Evolutionary conservation across 2,329 filamentous ascomycete species (phyloP), one percentile per base, ranked within the genome.

Genomic region (Xylaria polymorpha): DNA sequence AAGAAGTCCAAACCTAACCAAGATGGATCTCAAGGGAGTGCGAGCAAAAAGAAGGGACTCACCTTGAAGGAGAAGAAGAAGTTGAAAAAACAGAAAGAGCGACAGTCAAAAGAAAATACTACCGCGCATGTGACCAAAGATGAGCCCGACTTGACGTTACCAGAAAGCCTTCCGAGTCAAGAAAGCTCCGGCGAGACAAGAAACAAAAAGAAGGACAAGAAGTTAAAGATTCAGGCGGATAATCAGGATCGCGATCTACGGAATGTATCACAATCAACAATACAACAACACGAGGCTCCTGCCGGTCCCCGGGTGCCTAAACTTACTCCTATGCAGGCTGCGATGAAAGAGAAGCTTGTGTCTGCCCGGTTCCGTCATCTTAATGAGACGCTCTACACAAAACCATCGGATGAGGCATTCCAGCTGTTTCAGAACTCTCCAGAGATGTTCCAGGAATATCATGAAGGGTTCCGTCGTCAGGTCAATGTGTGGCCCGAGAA

Each of bases 401-500:
- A 91, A 8, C 93, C 94, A 0, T 99, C 96, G 0, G 85, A 85
- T 43, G 90, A 96, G 73, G 92, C 96, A n/a, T 89, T 96, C 74
- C 83, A 87, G 60, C 89, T 98, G 29, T 98, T 99, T 84, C 85
- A 88, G 61, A 85, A 92, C 41, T 93, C 93, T 59, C 96, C 96
- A 0, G 93, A 97, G 78, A 94, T 98, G 87, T 99, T 98, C 82
- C 87, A 89, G 74, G 94, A 98, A 82, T 99, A 99, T 81, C 96
- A 99, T 82, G 91, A 94, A 70, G 96, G 96, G 41, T 99, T 99
- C 86, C 92, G 94, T 0, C 92, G 94, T 62, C 96, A 99, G 83
- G 96, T 98, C 68, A 91, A 93, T 77, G 92, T 94, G 2, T 99
- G 96, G 96, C 96, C 96, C 8, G 93, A 95, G 78, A 99, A 99